phyloP scores from a whole-genome alignment of 352 stramenopile genomes.

The Phytophthora fragariaefolia region DNA sequence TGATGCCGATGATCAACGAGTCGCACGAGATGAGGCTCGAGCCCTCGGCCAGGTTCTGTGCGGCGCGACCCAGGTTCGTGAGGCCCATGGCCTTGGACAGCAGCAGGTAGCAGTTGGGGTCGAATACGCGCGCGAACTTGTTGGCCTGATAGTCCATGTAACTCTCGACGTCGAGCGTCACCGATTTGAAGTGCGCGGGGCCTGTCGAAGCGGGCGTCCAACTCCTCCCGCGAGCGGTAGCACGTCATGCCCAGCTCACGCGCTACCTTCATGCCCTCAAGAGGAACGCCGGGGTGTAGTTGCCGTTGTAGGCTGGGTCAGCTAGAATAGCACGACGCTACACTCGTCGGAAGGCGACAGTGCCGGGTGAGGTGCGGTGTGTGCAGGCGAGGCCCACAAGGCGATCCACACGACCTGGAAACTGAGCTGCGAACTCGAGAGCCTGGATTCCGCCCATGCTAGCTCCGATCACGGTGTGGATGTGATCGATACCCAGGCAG shows the following conservation, averaged over 20 bases:
- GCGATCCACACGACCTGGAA: constrained; percentile 68
- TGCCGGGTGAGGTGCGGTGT: constrained; percentile 82
- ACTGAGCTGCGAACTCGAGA: constrained; percentile 81
- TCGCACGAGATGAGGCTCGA: constrained; percentile 65
- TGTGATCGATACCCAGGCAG: constrained; percentile 62
- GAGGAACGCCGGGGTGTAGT: constrained; percentile 52
- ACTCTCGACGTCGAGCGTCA: constrained; percentile 85
- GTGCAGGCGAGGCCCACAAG: constrained; percentile 79
- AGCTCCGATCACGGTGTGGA: constrained; percentile 81
- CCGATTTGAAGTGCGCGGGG: constrained; percentile 57
- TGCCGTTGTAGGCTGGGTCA: constrained; percentile 73
- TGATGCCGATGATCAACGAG: constrained; percentile 73
- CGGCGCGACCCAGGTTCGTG: constrained; percentile 67
- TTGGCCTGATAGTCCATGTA: constrained; percentile 89
- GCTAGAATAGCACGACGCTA: constrained; percentile 81
- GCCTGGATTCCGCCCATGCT: constrained; percentile 87
- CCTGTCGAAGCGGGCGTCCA: constrained; percentile 78
- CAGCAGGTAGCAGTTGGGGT: constrained; percentile 87
- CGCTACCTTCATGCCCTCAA: constrained; percentile 81
- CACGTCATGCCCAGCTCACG: constrained; percentile 85
- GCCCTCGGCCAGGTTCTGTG: constrained; percentile 69
- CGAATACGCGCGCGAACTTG: constrained; percentile 81
- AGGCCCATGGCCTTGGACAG: constrained; percentile 87
- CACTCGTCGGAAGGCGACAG: constrained; percentile 77
- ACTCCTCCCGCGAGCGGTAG: constrained; percentile 85